Evolutionary conservation across 257 asterid genomes (phyloP), one percentile per base, ranked within the genome.

Genomic region (Hygrophila difformis): DNA sequence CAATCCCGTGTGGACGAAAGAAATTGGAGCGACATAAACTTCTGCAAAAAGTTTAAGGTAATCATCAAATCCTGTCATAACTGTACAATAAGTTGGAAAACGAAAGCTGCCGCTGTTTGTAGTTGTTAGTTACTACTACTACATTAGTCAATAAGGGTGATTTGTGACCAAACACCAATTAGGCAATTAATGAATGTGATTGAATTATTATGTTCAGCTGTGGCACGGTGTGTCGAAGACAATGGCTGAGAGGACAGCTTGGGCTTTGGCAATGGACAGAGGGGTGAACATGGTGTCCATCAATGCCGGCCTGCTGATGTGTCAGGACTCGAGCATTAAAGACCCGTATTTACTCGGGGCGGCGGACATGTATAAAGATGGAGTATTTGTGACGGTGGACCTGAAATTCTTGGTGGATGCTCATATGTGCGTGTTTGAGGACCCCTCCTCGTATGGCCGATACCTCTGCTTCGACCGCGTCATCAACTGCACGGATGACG

Each of bases 221-320:
- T 91, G 99, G 99, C 87, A 86, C 42, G 95, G 84, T 5, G 44
- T 86, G 38, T 76, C 95, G 0, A 91, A 91, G 64, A 86, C 99
- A 1, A 33, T 76, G 28, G 93, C 96, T 0, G 96, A 91, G 75
- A 91, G 76, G 65, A 74, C 89, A 11, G 96, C 95, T 0, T 82
- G 96, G 93, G 94, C 96, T 2, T 49, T 91, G 63, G 99, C 96
- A 3, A 91, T 86, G 96, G 99, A 86, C 72, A 67, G 96, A 66
- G 96, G 65, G 19, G 80, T 91, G 36, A 80, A 65, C 69, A 82
- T 86, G 95, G 93, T 86, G 4, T 72, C 87, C 0, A 68, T 91
- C 1, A 91, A 91, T 12, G 92, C 73, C 0, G 96, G 96, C 8
- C 51, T 91, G 11, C 31, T 86, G 4, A 59, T 82, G 82, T 61